phyloP scores from a whole-genome alignment of 768 basidiomycete genomes.

The Xerocomellus chrysenteron region DNA sequence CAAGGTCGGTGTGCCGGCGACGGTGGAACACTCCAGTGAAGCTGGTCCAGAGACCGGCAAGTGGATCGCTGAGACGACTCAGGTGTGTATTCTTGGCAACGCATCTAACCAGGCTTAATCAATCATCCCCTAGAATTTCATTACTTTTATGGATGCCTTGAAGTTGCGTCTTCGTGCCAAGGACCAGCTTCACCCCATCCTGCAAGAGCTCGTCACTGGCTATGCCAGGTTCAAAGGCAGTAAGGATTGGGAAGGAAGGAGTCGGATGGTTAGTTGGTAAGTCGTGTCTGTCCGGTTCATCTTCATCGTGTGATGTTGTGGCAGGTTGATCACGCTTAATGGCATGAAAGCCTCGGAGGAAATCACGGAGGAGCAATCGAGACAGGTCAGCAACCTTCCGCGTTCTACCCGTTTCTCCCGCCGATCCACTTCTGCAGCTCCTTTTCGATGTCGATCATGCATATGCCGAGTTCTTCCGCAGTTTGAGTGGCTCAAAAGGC shows the following conservation, averaged over 20 bases:
- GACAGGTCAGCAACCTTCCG: constrained; percentile 58
- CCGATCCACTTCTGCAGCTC: constrained; percentile 46
- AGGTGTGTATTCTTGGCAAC: constrained; percentile 46
- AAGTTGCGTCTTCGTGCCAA: constrained; percentile 93
- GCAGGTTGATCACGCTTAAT: constrained; percentile 92
- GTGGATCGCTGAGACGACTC: constrained; percentile 97
- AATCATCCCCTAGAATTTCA: constrained; percentile 70
- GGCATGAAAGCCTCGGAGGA: constrained; percentile 97
- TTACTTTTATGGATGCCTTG: constrained; percentile 98
- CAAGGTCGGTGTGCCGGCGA: constrained; percentile 92
- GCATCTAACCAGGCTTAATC: background rate
- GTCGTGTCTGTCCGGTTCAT: constrained; percentile 21
- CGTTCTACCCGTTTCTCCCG: background rate
- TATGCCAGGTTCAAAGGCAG: constrained; percentile 94
- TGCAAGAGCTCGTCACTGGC: constrained; percentile 93
- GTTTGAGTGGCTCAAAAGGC: constrained; percentile 49
- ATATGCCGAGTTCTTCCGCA: constrained; percentile 90
- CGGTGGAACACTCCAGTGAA: constrained; percentile 92
- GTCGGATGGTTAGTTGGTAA: constrained; percentile 86
- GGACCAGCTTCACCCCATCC: constrained; percentile 91
- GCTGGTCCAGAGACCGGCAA: constrained; percentile 92
- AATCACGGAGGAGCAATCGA: constrained; percentile 90
- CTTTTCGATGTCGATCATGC: constrained; percentile 97
- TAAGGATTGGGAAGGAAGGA: constrained; percentile 95
- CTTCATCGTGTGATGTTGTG: background rate